phyloP scores from a whole-genome alignment of 208 protist genomes.

The Leishmania lainsoni region DNA sequence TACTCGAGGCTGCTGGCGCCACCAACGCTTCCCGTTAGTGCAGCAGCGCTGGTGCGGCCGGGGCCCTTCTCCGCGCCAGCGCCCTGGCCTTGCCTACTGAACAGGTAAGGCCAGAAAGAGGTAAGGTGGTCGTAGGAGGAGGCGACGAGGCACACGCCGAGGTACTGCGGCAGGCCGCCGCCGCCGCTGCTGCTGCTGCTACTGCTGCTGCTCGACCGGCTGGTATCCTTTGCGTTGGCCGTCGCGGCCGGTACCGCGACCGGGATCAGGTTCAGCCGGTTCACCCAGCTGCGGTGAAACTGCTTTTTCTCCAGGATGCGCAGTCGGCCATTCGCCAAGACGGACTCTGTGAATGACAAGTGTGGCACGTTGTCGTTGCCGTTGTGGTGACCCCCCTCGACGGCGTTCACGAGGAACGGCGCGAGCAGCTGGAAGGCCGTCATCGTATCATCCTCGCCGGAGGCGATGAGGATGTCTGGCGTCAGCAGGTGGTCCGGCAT shows the following conservation, averaged over 20 bases:
- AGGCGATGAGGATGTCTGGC: constrained; percentile 70
- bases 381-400: constrained; percentile 12
- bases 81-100: constrained; percentile 1
- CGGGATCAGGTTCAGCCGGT: constrained; percentile 47
- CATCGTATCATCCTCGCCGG: constrained; percentile 82
- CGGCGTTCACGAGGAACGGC: constrained; percentile 17
- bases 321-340: constrained; percentile 28
- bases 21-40: not conserved
- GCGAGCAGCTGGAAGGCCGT: constrained; percentile 63
- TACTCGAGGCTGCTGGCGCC: not conserved
- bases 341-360: constrained; percentile 26
- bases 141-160: constrained; percentile 54
- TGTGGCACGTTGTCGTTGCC: constrained; percentile 21
- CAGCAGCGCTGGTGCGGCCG: not conserved
- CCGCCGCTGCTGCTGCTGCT: not conserved
- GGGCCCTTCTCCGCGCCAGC: constrained; percentile 6
- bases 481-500: constrained; percentile 31
- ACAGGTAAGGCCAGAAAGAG: constrained; percentile 82
- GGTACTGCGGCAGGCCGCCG: constrained; percentile 50
- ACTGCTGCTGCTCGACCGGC: constrained; percentile 1
- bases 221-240: not conserved
- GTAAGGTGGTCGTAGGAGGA: constrained; percentile 73
- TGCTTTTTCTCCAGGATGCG: constrained; percentile 55
- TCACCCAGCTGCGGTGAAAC: constrained; percentile 85
- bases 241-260: constrained; percentile 34